Conservation (phyloP, 2,329 filamentous ascomycete species). For the Colletotrichum noveboracense region DNA sequence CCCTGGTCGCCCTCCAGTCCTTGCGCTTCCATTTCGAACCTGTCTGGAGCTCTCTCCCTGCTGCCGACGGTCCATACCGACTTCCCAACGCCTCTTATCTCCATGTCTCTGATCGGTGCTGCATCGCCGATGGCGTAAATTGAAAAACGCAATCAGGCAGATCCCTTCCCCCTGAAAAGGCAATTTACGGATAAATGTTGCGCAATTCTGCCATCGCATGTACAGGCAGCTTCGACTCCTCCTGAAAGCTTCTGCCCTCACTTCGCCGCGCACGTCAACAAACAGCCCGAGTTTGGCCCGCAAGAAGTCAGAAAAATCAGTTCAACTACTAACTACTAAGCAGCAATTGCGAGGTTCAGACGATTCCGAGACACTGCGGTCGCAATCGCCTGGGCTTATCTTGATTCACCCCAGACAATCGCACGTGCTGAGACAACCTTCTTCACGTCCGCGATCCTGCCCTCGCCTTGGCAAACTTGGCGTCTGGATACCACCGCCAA, state of each 20-base stretch:
- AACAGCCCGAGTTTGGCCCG: neutral
- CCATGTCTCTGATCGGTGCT: neutral
- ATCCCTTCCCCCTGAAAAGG: neutral
- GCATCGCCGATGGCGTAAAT: neutral
- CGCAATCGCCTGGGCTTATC: neutral
- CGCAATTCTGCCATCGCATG: neutral
- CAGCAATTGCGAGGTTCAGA: neutral
- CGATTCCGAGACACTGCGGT: slow-evolving; percentile 1
- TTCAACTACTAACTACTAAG: neutral
- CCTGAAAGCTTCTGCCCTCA: neutral
- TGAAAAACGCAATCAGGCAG: neutral
- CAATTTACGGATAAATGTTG: neutral
- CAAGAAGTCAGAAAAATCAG: neutral
- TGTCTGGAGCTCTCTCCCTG: neutral
- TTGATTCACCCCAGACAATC: slow-evolving; percentile 16
- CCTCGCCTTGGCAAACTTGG: slow-evolving; percentile 20
- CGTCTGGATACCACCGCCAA: slow-evolving; percentile 11
- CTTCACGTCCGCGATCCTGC: slow-evolving; percentile 14
- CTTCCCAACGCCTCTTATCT: neutral
- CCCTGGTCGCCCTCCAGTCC: neutral
- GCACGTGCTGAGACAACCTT: slow-evolving; percentile 22
- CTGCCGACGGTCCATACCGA: neutral
- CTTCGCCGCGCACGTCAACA: neutral
- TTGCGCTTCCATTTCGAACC: neutral
- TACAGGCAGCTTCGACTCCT: neutral